Evolutionary conservation across 306 rosid genomes (phyloP), one percentile per base, ranked within the genome.

Genomic region (Pterocarpus macrocarpus): DNA sequence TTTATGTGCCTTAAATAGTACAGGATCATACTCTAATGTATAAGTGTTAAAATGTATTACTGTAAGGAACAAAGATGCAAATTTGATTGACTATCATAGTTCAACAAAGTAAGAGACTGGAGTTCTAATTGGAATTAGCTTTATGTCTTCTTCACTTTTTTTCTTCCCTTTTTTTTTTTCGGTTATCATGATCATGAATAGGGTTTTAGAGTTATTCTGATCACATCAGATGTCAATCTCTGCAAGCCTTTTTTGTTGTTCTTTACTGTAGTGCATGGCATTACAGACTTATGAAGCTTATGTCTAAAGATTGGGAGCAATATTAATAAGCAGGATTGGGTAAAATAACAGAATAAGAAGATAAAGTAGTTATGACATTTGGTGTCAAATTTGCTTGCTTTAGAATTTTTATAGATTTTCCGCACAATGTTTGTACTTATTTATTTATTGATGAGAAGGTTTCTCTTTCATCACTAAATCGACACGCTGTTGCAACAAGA

Each of bases 401-500:
- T 72, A 63, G 64, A 81, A 64, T 57, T 56, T 77, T 8, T 59
- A 9, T 16, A 10, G 50, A 65, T 57, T 7, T 47, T 83, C 61
- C 64, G 33, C 50, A 71, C 78, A 12, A 71, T 65, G 71, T 69
- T 13, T 45, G 62, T 87, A 83, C 88, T 85, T 69, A 84, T 80
- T 65, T 85, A 79, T 84, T 83, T 77, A 81, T 87, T 86, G 78
- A 82, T 90, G 89, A 84, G 76, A 85, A 95, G 99, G 99, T 95
- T 77, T 95, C 99, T 81, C 94, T 95, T 78, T 95, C 97, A 83
- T 95, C 99, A 68, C 95, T 95, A 76, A 95, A 93, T 86, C 97
- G 99, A 74, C 99, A 95, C 78, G 97, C 99, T 84, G 95, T 93
- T 87, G 99, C 99, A 73, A 91, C 97, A 87, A 91, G 99, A 83